Evolutionary conservation across 1,284 basidiomycete genomes (phyloP), one percentile per base, ranked within the genome.

Genomic region (Pseudozyma hubeiensis): DNA sequence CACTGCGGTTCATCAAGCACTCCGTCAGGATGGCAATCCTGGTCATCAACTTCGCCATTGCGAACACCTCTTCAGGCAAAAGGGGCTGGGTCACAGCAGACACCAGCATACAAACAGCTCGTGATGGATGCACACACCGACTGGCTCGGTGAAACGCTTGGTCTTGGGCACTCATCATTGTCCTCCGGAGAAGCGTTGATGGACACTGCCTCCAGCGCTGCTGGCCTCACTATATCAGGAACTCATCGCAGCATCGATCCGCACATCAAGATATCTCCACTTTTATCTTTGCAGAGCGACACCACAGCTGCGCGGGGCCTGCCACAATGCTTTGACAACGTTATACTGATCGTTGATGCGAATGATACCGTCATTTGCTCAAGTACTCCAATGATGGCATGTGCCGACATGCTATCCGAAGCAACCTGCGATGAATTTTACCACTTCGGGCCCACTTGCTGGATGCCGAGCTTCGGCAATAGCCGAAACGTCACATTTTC

Each of bases 91-190:
- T 41, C 53, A 14, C 59, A 50, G 19, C 51, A 61, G 16, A 30
- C 50, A 40, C 46, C 50, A 19, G 52, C 44, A 16, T 53, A 61
- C 47, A 53, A 53, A 19, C 37, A 47, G 8, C 44, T 46, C 4
- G 14, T 54, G 16, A 44, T 44, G 3, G 40, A 44, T 13, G 46
- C 52, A 10, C 59, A 61, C 7, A 54, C 39, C 4, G 40, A 44
- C 31, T 40, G 52, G 41, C 51, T 54, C 9, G 52, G 46, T 11
- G 47, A 35, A 13, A 19, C 49, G 24, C 46, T 54, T 6, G 52
- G 59, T 11, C 44, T 61, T 13, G 31, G 24, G 10, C 58, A 53
- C 35, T 44, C 49, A 1, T n/a, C 45, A 29, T n/a, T 41, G 2
- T 17, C 19, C 13, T 24, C 11, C 31, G 30, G 39, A 40, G 37